Conservation (phyloP, 2,329 filamentous ascomycete species). For the Claviceps lovelessii region DNA sequence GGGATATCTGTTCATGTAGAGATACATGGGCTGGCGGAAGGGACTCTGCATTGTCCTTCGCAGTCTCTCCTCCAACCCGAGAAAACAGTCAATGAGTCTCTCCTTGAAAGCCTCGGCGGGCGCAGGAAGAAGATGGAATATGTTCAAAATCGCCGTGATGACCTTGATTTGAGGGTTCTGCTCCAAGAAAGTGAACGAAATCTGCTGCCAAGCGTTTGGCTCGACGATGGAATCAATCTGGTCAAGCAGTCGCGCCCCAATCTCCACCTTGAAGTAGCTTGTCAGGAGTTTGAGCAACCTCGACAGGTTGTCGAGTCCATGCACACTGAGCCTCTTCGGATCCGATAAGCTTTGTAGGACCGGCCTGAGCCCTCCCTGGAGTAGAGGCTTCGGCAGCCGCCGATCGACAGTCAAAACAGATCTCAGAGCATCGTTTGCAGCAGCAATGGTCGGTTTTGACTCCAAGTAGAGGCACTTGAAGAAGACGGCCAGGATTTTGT, state of each 20-base stretch:
- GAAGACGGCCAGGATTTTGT: conserved; percentile 80
- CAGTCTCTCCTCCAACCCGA: conserved; percentile 73
- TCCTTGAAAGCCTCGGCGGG: conserved; percentile 87
- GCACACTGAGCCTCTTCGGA: conserved; percentile 73
- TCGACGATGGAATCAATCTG: conserved; percentile 88
- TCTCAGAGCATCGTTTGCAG: conserved; percentile 80
- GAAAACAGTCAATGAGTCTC: conserved; percentile 74
- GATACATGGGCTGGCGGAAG: conserved; percentile 78
- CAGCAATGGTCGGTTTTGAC: conserved; percentile 80
- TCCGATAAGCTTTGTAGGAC: conserved; percentile 96
- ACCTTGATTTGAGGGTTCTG: conserved; percentile 89
- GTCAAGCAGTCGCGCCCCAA: conserved; percentile 81
- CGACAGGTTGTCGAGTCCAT: conserved; percentile 81
- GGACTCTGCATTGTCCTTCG: conserved; percentile 81
- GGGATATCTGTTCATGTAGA: conserved; percentile 86
- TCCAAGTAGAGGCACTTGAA: conserved; percentile 96
- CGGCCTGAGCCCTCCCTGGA: conserved; percentile 85
- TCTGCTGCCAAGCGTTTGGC: conserved; percentile 63
- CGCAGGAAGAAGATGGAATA: conserved; percentile 88
- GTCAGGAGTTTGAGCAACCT: conserved; percentile 81
- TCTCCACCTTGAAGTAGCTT: conserved; percentile 98
- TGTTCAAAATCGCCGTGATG: conserved; percentile 85
- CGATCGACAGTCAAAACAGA: conserved; percentile 77
- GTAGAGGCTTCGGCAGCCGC: conserved; percentile 84
- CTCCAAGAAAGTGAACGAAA: conserved; percentile 89